A percentile compares a stretch with the other conserved stretches of the same genome.
These are phyloP conservation scores for Plectranthus barbatus DNA, from an alignment of 257 asterid species.

Conservation along the genomic window DNA sequence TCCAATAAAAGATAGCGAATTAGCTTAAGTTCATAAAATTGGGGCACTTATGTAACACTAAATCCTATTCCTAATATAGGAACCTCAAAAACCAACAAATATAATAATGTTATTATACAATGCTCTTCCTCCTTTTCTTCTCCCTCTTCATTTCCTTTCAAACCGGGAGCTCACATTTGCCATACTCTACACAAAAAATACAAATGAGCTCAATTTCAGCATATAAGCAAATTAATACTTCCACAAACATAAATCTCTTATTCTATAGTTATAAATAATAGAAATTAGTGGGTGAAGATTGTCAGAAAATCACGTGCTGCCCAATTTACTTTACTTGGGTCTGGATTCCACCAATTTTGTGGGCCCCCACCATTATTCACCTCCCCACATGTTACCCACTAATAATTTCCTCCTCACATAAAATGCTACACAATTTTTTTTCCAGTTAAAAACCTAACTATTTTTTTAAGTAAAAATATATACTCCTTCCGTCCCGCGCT, in stretches of 20 bases:
- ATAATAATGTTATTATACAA: slow-evolving; percentile 4
- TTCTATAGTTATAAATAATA: background rate
- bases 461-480: too few species aligned
- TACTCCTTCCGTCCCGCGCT: too few species aligned
- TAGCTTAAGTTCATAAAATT: background rate
- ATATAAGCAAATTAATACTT: too few species aligned
- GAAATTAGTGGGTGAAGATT: background rate
- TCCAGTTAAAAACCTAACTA: too few species aligned
- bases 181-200: slow-evolving; percentile 40
- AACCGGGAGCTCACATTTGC: slow-evolving; percentile 56
- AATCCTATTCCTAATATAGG: background rate
- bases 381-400: slow-evolving; percentile 26
- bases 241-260: too few species aligned
- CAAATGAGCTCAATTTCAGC: too few species aligned
- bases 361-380: slow-evolving; percentile 10
- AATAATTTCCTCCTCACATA: too few species aligned
- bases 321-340: background rate
- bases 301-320: slow-evolving; percentile 40
- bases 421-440: too few species aligned
- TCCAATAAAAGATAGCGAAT: background rate
- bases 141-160: slow-evolving; percentile 28
- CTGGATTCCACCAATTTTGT: slow-evolving; percentile 18
- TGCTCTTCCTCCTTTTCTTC: background rate
- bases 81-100: background rate
- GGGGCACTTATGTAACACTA: background rate